phyloP scores from a whole-genome alignment of 768 basidiomycete genomes.

The Suillus cothurnatus region DNA sequence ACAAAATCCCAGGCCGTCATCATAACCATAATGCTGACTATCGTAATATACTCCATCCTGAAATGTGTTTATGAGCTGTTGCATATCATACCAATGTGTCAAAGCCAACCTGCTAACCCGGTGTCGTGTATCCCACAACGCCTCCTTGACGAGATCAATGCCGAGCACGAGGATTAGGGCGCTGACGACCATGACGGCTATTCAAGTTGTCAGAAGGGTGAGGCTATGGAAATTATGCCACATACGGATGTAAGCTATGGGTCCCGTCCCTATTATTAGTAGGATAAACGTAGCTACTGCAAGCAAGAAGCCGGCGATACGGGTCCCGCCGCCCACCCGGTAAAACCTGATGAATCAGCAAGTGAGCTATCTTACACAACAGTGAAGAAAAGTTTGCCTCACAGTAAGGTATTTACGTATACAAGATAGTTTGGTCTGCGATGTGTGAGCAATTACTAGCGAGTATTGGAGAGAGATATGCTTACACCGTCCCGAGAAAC shows the following conservation, averaged over 20 bases:
- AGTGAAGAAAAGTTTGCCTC: slow-evolving; percentile 22
- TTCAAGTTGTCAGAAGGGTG: not conserved
- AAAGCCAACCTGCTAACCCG: slow-evolving; percentile 72
- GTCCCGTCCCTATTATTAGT: slow-evolving; percentile 81
- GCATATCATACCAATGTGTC: slow-evolving; percentile 2
- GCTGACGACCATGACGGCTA: slow-evolving; percentile 90
- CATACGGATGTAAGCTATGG: slow-evolving; percentile 91
- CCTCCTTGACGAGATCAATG: slow-evolving; percentile 92
- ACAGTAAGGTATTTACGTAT: slow-evolving; percentile 86
- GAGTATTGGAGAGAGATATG: slow-evolving; percentile 14
- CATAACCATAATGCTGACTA: slow-evolving; percentile 81
- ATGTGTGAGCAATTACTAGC: slow-evolving; percentile 9
- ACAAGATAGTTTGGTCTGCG: slow-evolving; percentile 81
- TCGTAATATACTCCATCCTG: slow-evolving; percentile 81
- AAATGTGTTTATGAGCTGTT: slow-evolving; percentile 13
- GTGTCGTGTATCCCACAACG: slow-evolving; percentile 92
- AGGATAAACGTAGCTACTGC: slow-evolving; percentile 72
- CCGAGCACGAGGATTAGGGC: slow-evolving; percentile 94
- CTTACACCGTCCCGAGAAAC: slow-evolving; percentile 77
- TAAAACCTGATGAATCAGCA: slow-evolving; percentile 61
- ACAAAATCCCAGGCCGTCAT: slow-evolving; percentile 98
- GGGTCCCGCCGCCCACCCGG: slow-evolving; percentile 88
- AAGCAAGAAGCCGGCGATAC: slow-evolving; percentile 84
- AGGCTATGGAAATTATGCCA: slow-evolving; percentile 15
- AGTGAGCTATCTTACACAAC: not conserved